These are phyloP conservation scores for Telfairia occidentalis DNA, from an alignment of 331 rosid species.

Conservation along the genomic window DNA sequence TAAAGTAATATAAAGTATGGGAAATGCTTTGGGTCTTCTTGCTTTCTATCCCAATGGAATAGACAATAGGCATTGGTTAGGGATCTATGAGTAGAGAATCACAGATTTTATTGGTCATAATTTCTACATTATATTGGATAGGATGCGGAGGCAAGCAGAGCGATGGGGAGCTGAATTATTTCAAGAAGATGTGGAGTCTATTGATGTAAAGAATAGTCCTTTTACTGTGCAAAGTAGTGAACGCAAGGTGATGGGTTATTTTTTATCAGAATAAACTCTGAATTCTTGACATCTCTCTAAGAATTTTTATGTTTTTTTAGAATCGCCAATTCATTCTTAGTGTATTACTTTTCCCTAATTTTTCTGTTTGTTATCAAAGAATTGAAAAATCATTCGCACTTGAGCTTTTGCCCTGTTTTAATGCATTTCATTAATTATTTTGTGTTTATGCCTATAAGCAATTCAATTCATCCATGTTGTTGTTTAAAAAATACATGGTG, in stretches of 20 bases:
- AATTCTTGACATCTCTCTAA: not conserved
- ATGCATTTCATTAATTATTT: not conserved
- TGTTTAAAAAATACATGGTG: not conserved
- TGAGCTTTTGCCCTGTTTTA: not conserved
- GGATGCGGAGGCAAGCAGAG: constrained; percentile 90
- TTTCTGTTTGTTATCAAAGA: not conserved
- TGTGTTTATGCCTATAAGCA: not conserved
- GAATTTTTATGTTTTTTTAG: not conserved
- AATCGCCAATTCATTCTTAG: constrained; percentile 13
- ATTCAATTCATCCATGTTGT: not conserved
- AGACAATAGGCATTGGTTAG: not conserved
- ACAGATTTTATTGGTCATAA: not conserved
- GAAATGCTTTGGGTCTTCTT: not conserved
- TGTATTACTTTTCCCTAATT: not conserved
- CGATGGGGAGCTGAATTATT: constrained; percentile 93
- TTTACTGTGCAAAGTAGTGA: constrained; percentile 85
- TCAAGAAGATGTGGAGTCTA: constrained; percentile 81
- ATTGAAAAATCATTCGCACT: not conserved
- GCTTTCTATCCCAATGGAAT: not conserved
- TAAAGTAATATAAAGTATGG: constrained; percentile 12
- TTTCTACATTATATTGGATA: constrained; percentile 20
- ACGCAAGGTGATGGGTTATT: constrained; percentile 62
- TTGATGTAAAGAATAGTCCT: constrained; percentile 64
- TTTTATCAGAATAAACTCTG: not conserved
- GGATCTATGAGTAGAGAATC: not conserved